Evolutionary conservation across 2,329 filamentous ascomycete genomes (phyloP).

Genomic region (Nigrospora oryzae): DNA sequence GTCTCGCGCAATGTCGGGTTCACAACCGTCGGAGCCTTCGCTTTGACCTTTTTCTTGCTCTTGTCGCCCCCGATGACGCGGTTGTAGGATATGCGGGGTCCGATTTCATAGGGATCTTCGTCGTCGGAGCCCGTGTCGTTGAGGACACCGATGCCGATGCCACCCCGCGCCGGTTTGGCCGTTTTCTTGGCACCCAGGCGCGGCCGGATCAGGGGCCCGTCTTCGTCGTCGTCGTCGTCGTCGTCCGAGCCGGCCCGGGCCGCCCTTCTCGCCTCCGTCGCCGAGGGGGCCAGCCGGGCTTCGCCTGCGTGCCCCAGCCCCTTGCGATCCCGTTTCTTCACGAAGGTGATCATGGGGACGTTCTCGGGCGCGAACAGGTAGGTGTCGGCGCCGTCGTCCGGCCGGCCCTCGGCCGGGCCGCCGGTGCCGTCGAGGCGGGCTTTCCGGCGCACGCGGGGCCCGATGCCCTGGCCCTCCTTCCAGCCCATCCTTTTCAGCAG

Average conservation of each 20-base stretch:
- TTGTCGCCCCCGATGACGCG: constrained; percentile 73
- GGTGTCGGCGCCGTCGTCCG: constrained; percentile 26
- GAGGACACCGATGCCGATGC: constrained; percentile 79
- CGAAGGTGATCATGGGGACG: constrained; percentile 56
- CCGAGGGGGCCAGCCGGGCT: constrained; percentile 34
- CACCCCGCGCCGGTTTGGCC: constrained; percentile 43
- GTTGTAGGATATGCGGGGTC: constrained; percentile 84
- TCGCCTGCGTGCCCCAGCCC: constrained; percentile 62
- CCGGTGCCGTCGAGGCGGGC: constrained; percentile 52
- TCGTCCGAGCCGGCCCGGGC: constrained; percentile 25
- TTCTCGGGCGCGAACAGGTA: constrained; percentile 85
- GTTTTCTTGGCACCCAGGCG: constrained; percentile 37
- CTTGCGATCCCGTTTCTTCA: constrained; percentile 58
- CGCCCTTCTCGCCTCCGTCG: constrained; percentile 1
- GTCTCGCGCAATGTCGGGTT: constrained; percentile 60
- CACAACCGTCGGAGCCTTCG: constrained; percentile 33
- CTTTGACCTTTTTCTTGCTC: constrained; percentile 61
- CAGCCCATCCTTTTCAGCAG: constrained; percentile 90
- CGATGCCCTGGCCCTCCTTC: constrained; percentile 88
- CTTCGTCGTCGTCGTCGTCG: constrained; percentile 39
- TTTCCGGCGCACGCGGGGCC: constrained; percentile 70
- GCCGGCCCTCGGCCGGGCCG: neutral
- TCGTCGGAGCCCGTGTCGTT: constrained; percentile 95
- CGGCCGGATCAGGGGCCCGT: constrained; percentile 21
- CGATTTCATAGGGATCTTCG: constrained; percentile 88